These are phyloP conservation scores for Penicillium sp. DNA, from an alignment of 2,329 filamentous ascomycete genomes.

Conservation along the genomic window DNA sequence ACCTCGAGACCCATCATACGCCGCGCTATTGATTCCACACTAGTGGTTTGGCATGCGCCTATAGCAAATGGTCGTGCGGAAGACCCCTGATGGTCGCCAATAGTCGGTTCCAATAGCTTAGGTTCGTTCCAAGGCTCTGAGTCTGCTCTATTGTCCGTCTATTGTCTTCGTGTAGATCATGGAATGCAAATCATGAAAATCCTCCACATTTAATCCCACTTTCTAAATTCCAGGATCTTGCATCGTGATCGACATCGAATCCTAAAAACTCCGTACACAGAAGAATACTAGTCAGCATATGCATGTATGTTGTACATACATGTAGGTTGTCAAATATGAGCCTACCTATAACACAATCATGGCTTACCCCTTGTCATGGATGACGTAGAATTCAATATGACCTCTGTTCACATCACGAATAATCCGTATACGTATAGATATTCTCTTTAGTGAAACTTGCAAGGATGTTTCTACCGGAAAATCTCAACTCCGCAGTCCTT, in stretches of 20 bases:
- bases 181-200: not conserved
- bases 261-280: too few relatives aligned
- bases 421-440: too few relatives aligned
- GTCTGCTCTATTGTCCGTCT: conserved; percentile 4
- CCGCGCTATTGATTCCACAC: conserved; percentile 19
- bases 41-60: conserved; percentile 20
- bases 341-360: too few relatives aligned
- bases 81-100: conserved; percentile 21
- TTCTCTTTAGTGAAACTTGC: too few relatives aligned
- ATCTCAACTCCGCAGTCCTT: too few relatives aligned
- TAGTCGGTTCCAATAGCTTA: conserved; percentile 19
- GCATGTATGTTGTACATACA: too few relatives aligned
- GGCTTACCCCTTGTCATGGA: too few relatives aligned
- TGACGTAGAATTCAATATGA: too few relatives aligned
- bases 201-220: not conserved
- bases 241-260: not conserved
- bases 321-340: too few relatives aligned
- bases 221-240: not conserved
- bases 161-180: conserved; percentile 6
- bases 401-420: too few relatives aligned
- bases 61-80: conserved; percentile 13
- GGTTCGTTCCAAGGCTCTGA: conserved; percentile 14
- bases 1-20: not conserved
- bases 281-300: too few relatives aligned
- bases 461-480: too few relatives aligned